Percentiles rank a stretch among this genome's conserved stretches.
Conservation (phyloP, 352 stramenopile species). For the Globisporangium megalacanthum region DNA sequence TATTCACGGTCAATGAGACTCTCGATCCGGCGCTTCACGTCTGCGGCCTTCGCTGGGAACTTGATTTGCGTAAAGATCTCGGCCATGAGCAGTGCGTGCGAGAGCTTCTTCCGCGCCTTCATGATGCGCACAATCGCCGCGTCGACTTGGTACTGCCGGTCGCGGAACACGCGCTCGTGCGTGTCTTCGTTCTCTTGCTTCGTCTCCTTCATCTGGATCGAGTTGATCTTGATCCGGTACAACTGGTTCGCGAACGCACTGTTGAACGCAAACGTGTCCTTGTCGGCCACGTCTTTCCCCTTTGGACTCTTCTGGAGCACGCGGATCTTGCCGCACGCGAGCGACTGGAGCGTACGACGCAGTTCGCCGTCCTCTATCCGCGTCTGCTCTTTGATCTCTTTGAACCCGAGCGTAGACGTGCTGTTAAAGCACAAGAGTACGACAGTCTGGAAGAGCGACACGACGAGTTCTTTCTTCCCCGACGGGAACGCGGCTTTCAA, state of each 20-base stretch:
- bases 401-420: constrained; percentile 60
- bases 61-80: constrained; percentile 95
- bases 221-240: constrained; percentile 93
- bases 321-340: constrained; percentile 87
- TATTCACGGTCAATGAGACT: constrained; percentile 89
- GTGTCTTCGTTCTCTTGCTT: constrained; percentile 92
- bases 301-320: constrained; percentile 86
- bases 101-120: constrained; percentile 97
- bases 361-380: constrained; percentile 89
- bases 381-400: constrained; percentile 85
- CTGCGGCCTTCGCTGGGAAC: constrained; percentile 72
- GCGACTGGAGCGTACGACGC: constrained; percentile 82
- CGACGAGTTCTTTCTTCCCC: constrained; percentile 81
- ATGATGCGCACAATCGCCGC: constrained; percentile 98
- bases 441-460: constrained; percentile 87
- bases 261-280: constrained; percentile 88
- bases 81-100: constrained; percentile 93
- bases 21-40: constrained; percentile 89
- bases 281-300: constrained; percentile 82
- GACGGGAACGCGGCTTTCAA: constrained; percentile 81
- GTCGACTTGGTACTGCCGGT: constrained; percentile 93
- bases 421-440: constrained; percentile 85
- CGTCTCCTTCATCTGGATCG: constrained; percentile 94
- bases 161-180: constrained; percentile 90
- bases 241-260: constrained; percentile 78